Evolutionary conservation across 495 filamentous ascomycete genomes (phyloP).

Genomic region (Pseudoneurospora amorphoporcata): DNA sequence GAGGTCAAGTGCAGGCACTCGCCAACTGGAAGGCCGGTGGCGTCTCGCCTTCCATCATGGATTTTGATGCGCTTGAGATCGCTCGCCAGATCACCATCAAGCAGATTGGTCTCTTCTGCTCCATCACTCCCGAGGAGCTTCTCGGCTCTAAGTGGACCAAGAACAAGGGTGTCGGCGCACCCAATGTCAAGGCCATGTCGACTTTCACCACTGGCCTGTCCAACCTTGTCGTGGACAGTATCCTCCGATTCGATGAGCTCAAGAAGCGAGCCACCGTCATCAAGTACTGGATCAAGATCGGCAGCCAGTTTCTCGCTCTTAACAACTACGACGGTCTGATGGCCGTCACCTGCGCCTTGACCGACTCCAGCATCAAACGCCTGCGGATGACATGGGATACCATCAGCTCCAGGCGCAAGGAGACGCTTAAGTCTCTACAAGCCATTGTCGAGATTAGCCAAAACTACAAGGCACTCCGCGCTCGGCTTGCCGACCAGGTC

Average conservation of each 20-base stretch:
- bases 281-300: constrained; percentile 98
- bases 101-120: constrained; percentile 86
- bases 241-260: constrained; percentile 72
- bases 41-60: constrained; percentile 63
- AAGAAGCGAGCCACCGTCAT: constrained; percentile 86
- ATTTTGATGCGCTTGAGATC: constrained; percentile 88
- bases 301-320: constrained; percentile 72
- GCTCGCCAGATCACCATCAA: constrained; percentile 91
- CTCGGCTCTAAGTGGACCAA: constrained; percentile 90
- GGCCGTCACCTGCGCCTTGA: constrained; percentile 90
- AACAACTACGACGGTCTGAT: constrained; percentile 96
- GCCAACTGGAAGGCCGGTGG: constrained; percentile 64
- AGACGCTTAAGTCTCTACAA: constrained; percentile 64
- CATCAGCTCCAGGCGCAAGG: constrained; percentile 77
- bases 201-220: constrained; percentile 82
- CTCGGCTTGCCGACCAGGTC: constrained; percentile 75
- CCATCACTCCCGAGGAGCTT: constrained; percentile 89
- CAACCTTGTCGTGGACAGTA: constrained; percentile 91
- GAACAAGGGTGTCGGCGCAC: constrained; percentile 62
- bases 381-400: constrained; percentile 89
- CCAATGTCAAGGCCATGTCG: constrained; percentile 94
- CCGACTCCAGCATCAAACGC: constrained; percentile 84
- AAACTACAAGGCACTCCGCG: constrained; percentile 86
- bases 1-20: constrained; percentile 64
- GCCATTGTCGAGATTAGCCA: constrained; percentile 76